These are phyloP conservation scores for Erysimum cheiri DNA, from an alignment of 441 rosid species.

Conservation along the genomic window DNA sequence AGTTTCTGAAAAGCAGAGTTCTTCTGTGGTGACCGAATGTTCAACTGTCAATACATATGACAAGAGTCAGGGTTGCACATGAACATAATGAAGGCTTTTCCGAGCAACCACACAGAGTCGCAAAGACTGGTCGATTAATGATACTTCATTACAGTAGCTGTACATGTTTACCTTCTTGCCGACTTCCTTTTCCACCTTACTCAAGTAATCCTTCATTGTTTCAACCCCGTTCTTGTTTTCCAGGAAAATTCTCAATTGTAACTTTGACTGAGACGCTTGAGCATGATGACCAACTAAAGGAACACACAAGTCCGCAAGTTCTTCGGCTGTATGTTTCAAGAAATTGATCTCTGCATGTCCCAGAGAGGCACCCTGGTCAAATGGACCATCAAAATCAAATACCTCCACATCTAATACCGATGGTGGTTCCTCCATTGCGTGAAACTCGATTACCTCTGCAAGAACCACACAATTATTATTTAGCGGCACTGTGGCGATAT, in stretches of 20 bases:
- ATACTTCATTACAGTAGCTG: constrained; percentile 6
- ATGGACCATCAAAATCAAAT: constrained; percentile 92
- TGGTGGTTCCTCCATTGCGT: constrained; percentile 95
- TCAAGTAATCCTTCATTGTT: constrained; percentile 72
- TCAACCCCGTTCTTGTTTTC: constrained; percentile 81
- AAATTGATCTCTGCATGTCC: constrained; percentile 89
- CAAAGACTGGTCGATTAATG: neutral
- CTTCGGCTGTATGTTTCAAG: constrained; percentile 70
- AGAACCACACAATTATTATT: constrained; percentile 33
- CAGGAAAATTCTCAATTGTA: constrained; percentile 76
- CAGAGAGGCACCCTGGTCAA: constrained; percentile 82
- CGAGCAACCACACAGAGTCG: neutral
- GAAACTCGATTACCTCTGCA: constrained; percentile 89
- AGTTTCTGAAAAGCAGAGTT: constrained; percentile 80
- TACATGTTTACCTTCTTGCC: constrained; percentile 76
- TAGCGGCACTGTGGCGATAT: constrained; percentile 1
- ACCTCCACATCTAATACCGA: constrained; percentile 87
- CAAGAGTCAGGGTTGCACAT: neutral
- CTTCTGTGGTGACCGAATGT: constrained; percentile 75
- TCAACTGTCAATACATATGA: constrained; percentile 59
- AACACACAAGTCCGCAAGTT: constrained; percentile 80
- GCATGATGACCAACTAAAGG: constrained; percentile 80
- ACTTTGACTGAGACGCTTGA: constrained; percentile 76
- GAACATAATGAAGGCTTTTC: neutral
- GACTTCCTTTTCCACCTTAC: constrained; percentile 89